Base-by-base conservation (phyloP, 495 filamentous ascomycete genomes). In the Lophiostoma macrostomum region DNA sequence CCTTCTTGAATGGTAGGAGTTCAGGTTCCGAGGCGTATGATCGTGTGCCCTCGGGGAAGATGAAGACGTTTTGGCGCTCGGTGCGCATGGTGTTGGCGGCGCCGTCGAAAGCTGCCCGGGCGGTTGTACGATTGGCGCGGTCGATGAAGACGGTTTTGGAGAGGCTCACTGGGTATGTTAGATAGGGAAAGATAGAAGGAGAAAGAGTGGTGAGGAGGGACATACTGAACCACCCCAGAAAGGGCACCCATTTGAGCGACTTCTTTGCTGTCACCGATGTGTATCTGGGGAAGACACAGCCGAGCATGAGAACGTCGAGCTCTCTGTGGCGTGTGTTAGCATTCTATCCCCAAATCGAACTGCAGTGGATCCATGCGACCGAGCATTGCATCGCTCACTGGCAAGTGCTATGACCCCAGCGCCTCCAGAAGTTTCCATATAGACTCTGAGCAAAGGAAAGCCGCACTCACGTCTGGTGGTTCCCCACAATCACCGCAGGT, bases 101-200 rank as follows among this genome's bases (percentile, higher is more conserved):
- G 32, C 84, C 79, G 46, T 84, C 80, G 75, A 99, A 96, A 2
- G 89, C 90, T 52, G 83, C 79, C 50, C 90, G 77, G n/a, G 93
- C 90, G 35, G 83, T 85, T 52, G 81, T 74, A 28, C 81, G 81
- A 64, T 95, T 94, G 40, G 78, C 76, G 60, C 93, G 85, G 65
- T 99, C 88, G 72, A 99, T 94, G 69, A 97, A 99, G 36, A 99
- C 85, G 52, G 88, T 87, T 42, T 90, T 88, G 32, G 82, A 87
- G 18, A 97, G 76, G 30, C 81, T 63, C 94, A 98, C 72, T 74
- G 56, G 25, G 41, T 8, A 7, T 12, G 29, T 32, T 6, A 45
- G 30, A 19, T 34, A 18, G 19, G 28, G 23, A 25, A 25, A 16
- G 31, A 14, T n/a, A 0, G 30, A 0, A 38, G 32, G 18, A 46